Percentiles rank a stretch among this genome's conserved stretches.
Evolutionary conservation across 2,329 filamentous ascomycete genomes (phyloP).

Genomic region (Fusarium tricinctum): DNA sequence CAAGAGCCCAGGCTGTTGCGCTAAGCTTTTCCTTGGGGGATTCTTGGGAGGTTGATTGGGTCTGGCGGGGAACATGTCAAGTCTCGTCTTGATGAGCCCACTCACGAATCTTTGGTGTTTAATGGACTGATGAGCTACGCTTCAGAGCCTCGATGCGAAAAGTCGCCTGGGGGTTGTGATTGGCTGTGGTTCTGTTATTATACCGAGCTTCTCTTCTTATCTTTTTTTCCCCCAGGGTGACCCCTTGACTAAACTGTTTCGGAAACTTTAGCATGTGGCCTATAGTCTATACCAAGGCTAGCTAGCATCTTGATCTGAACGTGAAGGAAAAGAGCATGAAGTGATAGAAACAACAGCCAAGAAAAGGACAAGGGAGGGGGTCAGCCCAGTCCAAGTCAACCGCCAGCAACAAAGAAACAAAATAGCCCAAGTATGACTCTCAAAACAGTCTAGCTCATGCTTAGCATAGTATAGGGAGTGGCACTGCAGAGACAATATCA

Average conservation of each 20-base stretch:
- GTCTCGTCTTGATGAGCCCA: slow-evolving; percentile 17
- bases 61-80: slow-evolving; percentile 6
- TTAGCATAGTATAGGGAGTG: slow-evolving; percentile 10
- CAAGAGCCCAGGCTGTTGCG: slow-evolving; percentile 16
- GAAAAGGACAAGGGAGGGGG: background rate
- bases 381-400: background rate
- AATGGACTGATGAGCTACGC: slow-evolving; percentile 14
- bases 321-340: slow-evolving; percentile 6
- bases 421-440: slow-evolving; percentile 2
- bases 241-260: slow-evolving; percentile 28
- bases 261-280: slow-evolving; percentile 27
- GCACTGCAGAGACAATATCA: slow-evolving; percentile 22
- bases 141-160: slow-evolving; percentile 19
- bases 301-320: slow-evolving; percentile 19
- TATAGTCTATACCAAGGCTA: too few species aligned
- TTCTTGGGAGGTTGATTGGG: slow-evolving; percentile 26
- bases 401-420: slow-evolving; percentile 13
- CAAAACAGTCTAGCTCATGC: slow-evolving; percentile 30
- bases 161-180: background rate
- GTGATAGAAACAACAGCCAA: slow-evolving; percentile 18
- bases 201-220: background rate
- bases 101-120: slow-evolving; percentile 14
- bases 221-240: slow-evolving; percentile 5
- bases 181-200: background rate
- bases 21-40: slow-evolving; percentile 28